Evolutionary conservation across 140 eudicot genomes (phyloP).

Genomic region (Stevia rebaudiana): DNA sequence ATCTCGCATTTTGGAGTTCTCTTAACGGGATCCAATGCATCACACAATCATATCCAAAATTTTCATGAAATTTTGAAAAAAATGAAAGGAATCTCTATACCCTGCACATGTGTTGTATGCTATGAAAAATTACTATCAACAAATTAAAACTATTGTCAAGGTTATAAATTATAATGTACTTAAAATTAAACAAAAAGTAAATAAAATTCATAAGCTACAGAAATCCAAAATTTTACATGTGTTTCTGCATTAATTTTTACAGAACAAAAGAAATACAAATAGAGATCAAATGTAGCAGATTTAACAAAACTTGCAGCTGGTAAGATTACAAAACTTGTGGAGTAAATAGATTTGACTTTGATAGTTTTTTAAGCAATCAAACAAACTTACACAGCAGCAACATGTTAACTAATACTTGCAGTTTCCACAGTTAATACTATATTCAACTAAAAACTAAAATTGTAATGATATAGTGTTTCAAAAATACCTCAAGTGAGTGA

Average conservation of each 20-base stretch:
- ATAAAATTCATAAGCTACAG: not conserved
- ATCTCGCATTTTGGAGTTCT: constrained; percentile 98
- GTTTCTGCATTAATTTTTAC: not conserved
- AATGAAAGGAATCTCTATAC: constrained; percentile 12
- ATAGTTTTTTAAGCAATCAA: not conserved
- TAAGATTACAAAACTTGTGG: not conserved
- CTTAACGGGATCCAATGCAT: constrained; percentile 98
- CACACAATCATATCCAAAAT: constrained; percentile 46
- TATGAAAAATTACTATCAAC: not conserved
- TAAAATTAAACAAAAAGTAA: not conserved
- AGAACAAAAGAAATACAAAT: not conserved
- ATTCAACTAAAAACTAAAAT: not conserved
- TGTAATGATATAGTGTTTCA: not conserved
- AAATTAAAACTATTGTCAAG: not conserved
- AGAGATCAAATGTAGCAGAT: not conserved
- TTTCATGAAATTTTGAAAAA: constrained; percentile 17
- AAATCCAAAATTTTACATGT: not conserved
- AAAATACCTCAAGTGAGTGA: constrained; percentile 76
- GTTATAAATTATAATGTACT: not conserved
- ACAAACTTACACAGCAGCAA: not conserved
- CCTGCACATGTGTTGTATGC: constrained; percentile 42
- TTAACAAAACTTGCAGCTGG: not conserved
- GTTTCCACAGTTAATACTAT: not conserved
- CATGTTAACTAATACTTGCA: not conserved
- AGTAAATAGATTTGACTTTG: not conserved